Conservation (phyloP, 345 rosid species). For the Sonneratia alba region DNA sequence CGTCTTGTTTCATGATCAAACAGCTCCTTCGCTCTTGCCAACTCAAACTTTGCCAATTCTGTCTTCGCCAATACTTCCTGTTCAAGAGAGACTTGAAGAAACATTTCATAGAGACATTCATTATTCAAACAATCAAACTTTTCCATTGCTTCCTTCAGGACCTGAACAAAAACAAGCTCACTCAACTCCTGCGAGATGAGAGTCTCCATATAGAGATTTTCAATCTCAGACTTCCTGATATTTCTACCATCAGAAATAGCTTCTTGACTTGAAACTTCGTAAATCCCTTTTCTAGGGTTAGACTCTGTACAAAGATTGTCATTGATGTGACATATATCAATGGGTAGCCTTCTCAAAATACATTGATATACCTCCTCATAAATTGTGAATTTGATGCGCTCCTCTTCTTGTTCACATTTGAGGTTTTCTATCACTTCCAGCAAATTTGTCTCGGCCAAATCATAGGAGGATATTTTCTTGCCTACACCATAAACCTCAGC, state of each 20-base stretch:
- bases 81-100: constrained; percentile 21
- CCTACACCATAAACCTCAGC: constrained; percentile 40
- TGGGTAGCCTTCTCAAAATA: constrained; percentile 30
- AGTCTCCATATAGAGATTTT: constrained; percentile 39
- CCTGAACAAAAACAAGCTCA: constrained; percentile 31
- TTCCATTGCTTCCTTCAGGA: constrained; percentile 54
- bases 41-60: constrained; percentile 25
- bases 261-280: constrained; percentile 30
- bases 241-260: constrained; percentile 21
- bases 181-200: constrained; percentile 31
- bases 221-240: constrained; percentile 23
- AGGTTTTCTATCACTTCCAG: constrained; percentile 29
- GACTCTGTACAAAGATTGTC: constrained; percentile 30
- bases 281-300: constrained; percentile 22
- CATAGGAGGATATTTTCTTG: constrained; percentile 30
- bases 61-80: constrained; percentile 33
- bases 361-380: constrained; percentile 39
- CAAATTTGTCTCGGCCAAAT: constrained; percentile 31
- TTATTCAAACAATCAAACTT: constrained; percentile 29
- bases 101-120: constrained; percentile 27
- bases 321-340: constrained; percentile 20
- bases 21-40: constrained; percentile 39
- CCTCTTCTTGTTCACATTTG: constrained; percentile 34
- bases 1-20: constrained; percentile 22
- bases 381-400: constrained; percentile 39